Conservation (phyloP, 176 grass and related monocot genomes). For the Paspalum notatum region DNA sequence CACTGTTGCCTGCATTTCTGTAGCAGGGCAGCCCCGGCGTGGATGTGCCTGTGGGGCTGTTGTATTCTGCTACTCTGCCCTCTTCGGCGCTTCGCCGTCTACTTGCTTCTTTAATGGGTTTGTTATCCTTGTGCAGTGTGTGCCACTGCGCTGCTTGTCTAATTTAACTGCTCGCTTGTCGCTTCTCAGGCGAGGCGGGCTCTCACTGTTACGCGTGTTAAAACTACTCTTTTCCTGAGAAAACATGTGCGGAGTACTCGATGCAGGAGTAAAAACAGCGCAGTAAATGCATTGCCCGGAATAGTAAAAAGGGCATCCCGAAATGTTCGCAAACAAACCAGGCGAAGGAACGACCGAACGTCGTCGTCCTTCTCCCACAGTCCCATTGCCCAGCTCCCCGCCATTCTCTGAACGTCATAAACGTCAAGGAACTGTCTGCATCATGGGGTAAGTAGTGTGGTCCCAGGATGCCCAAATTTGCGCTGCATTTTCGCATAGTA, state of each 20-base stretch:
- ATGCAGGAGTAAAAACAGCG: background rate
- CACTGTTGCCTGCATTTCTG: background rate
- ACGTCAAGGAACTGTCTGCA: slow-evolving; percentile 21
- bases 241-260: background rate
- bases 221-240: background rate
- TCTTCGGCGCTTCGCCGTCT: no score
- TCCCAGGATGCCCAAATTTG: background rate
- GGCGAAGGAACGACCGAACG: background rate
- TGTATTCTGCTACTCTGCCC: no score
- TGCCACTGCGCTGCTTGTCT: background rate
- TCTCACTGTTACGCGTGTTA: background rate
- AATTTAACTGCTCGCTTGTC: slow-evolving; percentile 1
- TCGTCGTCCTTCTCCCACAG: no score
- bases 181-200: background rate
- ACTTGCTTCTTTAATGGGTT: slow-evolving; percentile 2
- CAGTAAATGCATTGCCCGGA: slow-evolving; percentile 14
- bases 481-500: background rate
- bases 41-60: no score
- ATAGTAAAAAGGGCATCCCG: background rate
- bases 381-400: background rate
- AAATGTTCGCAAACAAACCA: slow-evolving; percentile 10
- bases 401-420: background rate
- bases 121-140: slow-evolving; percentile 36
- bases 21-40: background rate
- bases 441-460: background rate